A percentile compares a stretch with the other conserved stretches of the same genome.
phyloP scores from a whole-genome alignment of 345 rosid genomes.

The Heritiera littoralis region DNA sequence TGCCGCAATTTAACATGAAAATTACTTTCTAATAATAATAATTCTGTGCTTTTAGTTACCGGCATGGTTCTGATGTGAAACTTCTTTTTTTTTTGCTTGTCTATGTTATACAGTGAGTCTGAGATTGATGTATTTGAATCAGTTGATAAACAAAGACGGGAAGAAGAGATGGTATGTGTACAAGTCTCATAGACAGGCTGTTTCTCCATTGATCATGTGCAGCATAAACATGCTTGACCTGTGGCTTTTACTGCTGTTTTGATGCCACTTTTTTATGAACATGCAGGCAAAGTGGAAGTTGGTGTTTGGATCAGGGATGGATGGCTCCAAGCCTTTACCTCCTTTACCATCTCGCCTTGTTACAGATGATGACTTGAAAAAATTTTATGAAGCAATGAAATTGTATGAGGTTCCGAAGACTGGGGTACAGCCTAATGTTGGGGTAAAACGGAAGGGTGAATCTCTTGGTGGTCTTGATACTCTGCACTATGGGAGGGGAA shows the following conservation, averaged over 20 bases:
- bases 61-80: conserved; percentile 7
- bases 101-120: conserved; percentile 56
- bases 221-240: conserved; percentile 14
- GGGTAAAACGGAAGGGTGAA: conserved; percentile 64
- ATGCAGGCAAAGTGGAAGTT: conserved; percentile 75
- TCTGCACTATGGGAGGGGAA: conserved; percentile 87
- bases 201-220: conserved; percentile 8
- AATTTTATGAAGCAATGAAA: conserved; percentile 72
- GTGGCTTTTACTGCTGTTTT: conserved; percentile 5
- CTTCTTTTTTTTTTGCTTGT: background rate
- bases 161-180: conserved; percentile 66
- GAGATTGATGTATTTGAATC: conserved; percentile 93
- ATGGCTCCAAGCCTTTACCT: conserved; percentile 44
- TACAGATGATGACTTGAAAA: conserved; percentile 74
- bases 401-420: conserved; percentile 57
- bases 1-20: background rate
- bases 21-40: background rate
- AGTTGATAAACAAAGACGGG: conserved; percentile 68
- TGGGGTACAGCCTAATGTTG: conserved; percentile 47
- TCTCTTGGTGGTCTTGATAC: conserved; percentile 63
- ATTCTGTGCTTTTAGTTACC: background rate
- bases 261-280: background rate
- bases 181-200: background rate
- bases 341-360: conserved; percentile 82
- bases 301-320: conserved; percentile 47